Conservation (phyloP, 139 green algal species). For the Raphidocelis subcapitata region DNA sequence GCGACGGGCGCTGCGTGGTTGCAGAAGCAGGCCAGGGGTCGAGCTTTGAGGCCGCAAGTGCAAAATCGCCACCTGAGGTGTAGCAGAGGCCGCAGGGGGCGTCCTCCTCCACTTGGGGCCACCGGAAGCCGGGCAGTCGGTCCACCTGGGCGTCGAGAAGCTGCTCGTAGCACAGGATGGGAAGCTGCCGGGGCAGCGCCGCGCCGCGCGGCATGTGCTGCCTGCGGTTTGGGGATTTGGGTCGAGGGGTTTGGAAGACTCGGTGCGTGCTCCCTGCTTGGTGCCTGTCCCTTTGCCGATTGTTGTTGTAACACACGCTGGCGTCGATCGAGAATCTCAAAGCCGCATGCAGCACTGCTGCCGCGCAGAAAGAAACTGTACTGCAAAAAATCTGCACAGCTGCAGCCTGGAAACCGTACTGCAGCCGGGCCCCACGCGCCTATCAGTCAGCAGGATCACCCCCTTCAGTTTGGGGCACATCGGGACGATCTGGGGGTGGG, state of each 20-base stretch:
- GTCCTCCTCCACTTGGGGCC: conserved; percentile 54
- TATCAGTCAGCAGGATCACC: conserved; percentile 26
- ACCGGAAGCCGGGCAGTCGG: conserved; percentile 35
- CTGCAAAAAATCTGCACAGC: background rate
- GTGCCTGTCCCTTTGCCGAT: background rate
- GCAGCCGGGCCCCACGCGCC: background rate
- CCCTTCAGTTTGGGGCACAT: conserved; percentile 1
- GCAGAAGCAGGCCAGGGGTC: too few species aligned
- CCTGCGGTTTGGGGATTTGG: background rate
- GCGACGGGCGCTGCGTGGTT: too few species aligned
- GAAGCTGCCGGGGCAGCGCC: conserved; percentile 5
- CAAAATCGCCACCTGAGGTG: conserved; percentile 64
- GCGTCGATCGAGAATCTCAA: background rate
- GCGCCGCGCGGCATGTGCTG: conserved; percentile 45
- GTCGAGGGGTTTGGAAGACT: too few species aligned
- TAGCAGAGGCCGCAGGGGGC: conserved; percentile 80
- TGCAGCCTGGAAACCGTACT: background rate
- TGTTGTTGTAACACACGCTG: too few species aligned
- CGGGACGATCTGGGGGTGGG: background rate
- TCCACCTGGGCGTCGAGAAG: conserved; percentile 46
- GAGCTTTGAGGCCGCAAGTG: too few species aligned
- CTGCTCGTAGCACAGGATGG: conserved; percentile 70
- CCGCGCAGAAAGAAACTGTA: background rate
- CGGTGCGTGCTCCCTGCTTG: background rate
- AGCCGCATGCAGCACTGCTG: background rate